Percentiles rank a stretch among this genome's conserved stretches.
Evolutionary conservation across 2,329 filamentous ascomycete species (phyloP).

Genomic region (Apiospora phragmitis): DNA sequence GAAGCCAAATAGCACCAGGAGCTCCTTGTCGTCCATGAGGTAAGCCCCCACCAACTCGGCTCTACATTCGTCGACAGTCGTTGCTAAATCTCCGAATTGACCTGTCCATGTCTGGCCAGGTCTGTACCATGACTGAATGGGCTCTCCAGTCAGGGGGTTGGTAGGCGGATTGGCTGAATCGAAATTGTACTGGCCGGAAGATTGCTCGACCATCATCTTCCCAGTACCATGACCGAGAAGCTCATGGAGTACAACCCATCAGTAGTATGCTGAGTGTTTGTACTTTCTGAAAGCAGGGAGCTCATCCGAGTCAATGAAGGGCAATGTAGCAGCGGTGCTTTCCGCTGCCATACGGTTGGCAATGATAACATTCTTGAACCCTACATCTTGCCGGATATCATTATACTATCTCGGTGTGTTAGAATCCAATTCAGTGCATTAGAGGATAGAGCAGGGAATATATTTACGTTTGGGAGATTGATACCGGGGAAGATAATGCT

Average conservation of each 20-base stretch:
- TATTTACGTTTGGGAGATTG: conserved; percentile 43
- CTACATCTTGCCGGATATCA: conserved; percentile 56
- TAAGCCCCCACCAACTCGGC: conserved; percentile 44
- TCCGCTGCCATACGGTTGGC: conserved; percentile 57
- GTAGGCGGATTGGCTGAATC: conserved; percentile 56
- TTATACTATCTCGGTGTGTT: conserved; percentile 43
- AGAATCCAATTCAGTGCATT: neutral
- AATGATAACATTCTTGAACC: conserved; percentile 66
- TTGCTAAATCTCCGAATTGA: conserved; percentile 59
- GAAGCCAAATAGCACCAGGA: conserved; percentile 44
- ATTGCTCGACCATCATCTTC: conserved; percentile 58
- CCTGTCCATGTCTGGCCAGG: conserved; percentile 65
- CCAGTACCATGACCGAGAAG: conserved; percentile 66
- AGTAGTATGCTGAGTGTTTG: conserved; percentile 67
- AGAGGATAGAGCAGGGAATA: neutral
- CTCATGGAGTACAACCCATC: conserved; percentile 72
- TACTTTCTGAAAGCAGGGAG: conserved; percentile 61
- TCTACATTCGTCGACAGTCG: conserved; percentile 59
- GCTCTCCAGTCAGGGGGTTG: conserved; percentile 54
- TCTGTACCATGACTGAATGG: conserved; percentile 59
- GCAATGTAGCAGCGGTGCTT: conserved; percentile 42
- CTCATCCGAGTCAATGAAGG: conserved; percentile 64
- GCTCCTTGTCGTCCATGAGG: conserved; percentile 42
- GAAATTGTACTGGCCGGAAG: conserved; percentile 60
- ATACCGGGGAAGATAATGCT: conserved; percentile 44